Percentiles rank a stretch among this genome's conserved stretches.
Conservation (phyloP, 2,329 filamentous ascomycete species). For the Neofusicoccum laricinum region DNA sequence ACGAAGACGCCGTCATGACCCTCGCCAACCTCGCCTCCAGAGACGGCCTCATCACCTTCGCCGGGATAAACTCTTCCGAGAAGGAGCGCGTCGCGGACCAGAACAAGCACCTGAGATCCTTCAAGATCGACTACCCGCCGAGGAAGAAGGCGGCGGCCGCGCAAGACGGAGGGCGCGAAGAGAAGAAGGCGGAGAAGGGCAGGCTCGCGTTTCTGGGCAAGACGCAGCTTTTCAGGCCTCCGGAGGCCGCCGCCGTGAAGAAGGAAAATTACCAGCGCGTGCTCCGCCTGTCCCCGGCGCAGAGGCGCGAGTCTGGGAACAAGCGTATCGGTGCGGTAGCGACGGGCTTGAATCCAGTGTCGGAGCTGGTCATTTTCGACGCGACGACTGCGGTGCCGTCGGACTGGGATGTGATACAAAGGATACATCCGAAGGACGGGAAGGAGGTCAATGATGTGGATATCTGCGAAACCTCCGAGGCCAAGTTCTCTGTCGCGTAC, state of each 20-base stretch:
- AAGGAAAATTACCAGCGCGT: slow-evolving; percentile 61
- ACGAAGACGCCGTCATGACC: slow-evolving; percentile 87
- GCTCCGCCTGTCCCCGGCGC: slow-evolving; percentile 55
- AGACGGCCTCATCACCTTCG: slow-evolving; percentile 57
- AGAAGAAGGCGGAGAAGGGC: slow-evolving; percentile 28
- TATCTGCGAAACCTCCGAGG: slow-evolving; percentile 59
- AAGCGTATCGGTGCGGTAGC: slow-evolving; percentile 73
- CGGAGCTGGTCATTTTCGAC: slow-evolving; percentile 79
- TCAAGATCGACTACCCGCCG: slow-evolving; percentile 60
- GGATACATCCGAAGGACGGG: slow-evolving; percentile 49
- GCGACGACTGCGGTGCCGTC: slow-evolving; percentile 52
- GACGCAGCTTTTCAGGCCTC: slow-evolving; percentile 49
- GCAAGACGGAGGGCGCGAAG: slow-evolving; percentile 29
- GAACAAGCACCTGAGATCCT: slow-evolving; percentile 81
- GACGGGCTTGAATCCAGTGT: slow-evolving; percentile 67
- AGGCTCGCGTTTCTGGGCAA: slow-evolving; percentile 49
- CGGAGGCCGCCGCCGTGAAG: slow-evolving; percentile 37
- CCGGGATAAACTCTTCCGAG: slow-evolving; percentile 80
- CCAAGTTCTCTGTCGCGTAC: slow-evolving; percentile 71
- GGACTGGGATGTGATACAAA: slow-evolving; percentile 51
- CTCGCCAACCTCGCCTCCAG: slow-evolving; percentile 65
- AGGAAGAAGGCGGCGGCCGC: slow-evolving; percentile 31
- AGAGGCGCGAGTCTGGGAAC: slow-evolving; percentile 47
- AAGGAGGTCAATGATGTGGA: slow-evolving; percentile 69
- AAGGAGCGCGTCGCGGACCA: slow-evolving; percentile 69